Evolutionary conservation across 768 basidiomycete genomes (phyloP).

Genomic region (Phaeolepiota aurea): DNA sequence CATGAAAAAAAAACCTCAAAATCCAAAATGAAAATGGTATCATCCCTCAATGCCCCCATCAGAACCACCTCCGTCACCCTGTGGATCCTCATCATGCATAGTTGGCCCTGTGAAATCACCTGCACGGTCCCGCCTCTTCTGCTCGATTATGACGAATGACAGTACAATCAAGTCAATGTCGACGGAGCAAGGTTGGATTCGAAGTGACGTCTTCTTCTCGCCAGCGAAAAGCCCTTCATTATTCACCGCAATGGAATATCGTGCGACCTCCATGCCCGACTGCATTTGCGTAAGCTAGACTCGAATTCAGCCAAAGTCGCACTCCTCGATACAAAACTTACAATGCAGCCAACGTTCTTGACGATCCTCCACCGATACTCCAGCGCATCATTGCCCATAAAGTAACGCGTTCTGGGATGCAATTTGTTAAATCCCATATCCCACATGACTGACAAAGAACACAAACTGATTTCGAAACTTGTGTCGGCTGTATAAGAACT

Average conservation of each 20-base stretch:
- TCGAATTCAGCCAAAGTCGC: neutral
- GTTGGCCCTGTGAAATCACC: slow-evolving; percentile 19
- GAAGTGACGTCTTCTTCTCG: slow-evolving; percentile 35
- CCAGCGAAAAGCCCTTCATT: slow-evolving; percentile 39
- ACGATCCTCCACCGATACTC: slow-evolving; percentile 43
- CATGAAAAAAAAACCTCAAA: neutral
- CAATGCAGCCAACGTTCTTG: slow-evolving; percentile 30
- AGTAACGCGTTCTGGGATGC: slow-evolving; percentile 33
- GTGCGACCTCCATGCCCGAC: slow-evolving; percentile 33
- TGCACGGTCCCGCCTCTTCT: slow-evolving; percentile 34
- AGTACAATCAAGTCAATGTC: slow-evolving; percentile 46
- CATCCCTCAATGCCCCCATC: neutral
- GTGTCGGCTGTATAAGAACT: slow-evolving; percentile 34
- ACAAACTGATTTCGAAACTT: slow-evolving; percentile 30
- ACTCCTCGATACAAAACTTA: slow-evolving; percentile 14
- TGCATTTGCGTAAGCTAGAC: slow-evolving; percentile 28
- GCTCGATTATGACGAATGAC: slow-evolving; percentile 50
- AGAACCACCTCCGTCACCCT: slow-evolving; percentile 27
- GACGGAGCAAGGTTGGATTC: slow-evolving; percentile 36
- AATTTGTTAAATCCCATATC: neutral
- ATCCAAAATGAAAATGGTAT: neutral
- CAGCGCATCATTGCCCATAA: slow-evolving; percentile 37
- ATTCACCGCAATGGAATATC: slow-evolving; percentile 22
- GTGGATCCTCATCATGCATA: slow-evolving; percentile 26
- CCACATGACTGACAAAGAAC: slow-evolving; percentile 10